Base-by-base conservation (phyloP, 2,329 filamentous ascomycete genomes). In the Alternaria consortialis region DNA sequence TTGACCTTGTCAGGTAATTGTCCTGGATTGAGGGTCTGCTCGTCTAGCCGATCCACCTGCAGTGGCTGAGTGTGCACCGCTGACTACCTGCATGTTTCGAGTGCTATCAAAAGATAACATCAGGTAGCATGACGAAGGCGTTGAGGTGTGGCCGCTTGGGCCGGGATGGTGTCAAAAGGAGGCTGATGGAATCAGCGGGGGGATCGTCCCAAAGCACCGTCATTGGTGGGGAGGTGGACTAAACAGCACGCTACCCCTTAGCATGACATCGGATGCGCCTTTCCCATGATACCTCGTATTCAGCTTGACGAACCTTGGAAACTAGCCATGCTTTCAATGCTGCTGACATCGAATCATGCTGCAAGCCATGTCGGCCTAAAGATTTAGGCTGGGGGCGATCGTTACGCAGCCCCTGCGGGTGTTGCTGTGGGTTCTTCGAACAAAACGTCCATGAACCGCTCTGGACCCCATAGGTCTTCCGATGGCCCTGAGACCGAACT, bases 211-310 rank as follows among this genome's bases (percentile, higher is more conserved):
- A 29, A 59, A 36, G 52, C 20, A 44, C 60, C 47, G 47, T 56
- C 40, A 65, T 65, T 65, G 65, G 65, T 11, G 42, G 48, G 34
- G 20, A 23, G 29, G 17, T 12, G 9, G 34, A 23, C 43, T 25
- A 46, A 29, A 52, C 44, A 9, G 2, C 15, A 51, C 51, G 53
- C 56, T 56, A 62, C 60, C 58, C 52, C 58, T 53, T 50, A 53
- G 56, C 47, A 46, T 9, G 63, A 43, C 37, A 50, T 53, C 58
- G 62, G 64, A 60, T 62, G 47, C 40, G 44, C 52, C 52, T 34
- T n/a, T 55, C 31, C 44, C 57, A 50, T 56, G 46, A 53, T 31
- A 60, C 46, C 62, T 67, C 62, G 65, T 65, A 65, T 64, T 61
- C 47, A 44, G 51, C 51, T 47, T 36, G 56, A 37, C 25, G 7